Percentiles rank a stretch among this genome's conserved stretches.
Conservation (phyloP, 345 rosid genomes). For the Eucalyptus marginata region DNA sequence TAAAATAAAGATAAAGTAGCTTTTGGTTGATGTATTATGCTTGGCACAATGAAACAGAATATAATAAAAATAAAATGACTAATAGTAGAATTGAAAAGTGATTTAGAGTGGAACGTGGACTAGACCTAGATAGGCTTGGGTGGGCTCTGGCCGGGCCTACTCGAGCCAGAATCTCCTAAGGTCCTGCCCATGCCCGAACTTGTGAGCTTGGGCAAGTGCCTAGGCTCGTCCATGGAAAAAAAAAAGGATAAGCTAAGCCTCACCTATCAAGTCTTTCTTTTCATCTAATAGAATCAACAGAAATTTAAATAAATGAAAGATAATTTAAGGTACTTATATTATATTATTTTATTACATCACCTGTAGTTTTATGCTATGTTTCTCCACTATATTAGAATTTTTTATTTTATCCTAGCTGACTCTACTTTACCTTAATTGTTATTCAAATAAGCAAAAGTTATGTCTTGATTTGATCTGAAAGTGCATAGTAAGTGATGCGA, state of each 20-base stretch:
- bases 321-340: neutral
- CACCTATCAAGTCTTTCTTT: neutral
- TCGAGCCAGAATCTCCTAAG: neutral
- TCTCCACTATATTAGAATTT: too few species aligned
- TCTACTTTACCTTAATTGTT: too few species aligned
- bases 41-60: neutral
- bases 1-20: too few species aligned
- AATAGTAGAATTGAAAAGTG: too few species aligned
- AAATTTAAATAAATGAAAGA: fast-evolving
- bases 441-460: too few species aligned
- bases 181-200: fast-evolving
- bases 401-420: fast-evolving
- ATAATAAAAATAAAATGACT: too few species aligned
- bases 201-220: neutral
- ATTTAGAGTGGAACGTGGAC: fast-evolving
- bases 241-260: neutral
- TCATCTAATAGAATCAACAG: fast-evolving
- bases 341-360: neutral
- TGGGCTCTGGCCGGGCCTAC: fast-evolving
- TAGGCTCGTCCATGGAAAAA: neutral
- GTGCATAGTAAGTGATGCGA: fast-evolving
- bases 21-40: neutral
- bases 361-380: fast-evolving
- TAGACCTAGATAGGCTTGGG: neutral
- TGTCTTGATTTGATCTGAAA: too few species aligned